A percentile compares a stretch with the other conserved stretches of the same genome.
Evolutionary conservation across 306 rosid species (phyloP).

Genomic region (Myrica gale): DNA sequence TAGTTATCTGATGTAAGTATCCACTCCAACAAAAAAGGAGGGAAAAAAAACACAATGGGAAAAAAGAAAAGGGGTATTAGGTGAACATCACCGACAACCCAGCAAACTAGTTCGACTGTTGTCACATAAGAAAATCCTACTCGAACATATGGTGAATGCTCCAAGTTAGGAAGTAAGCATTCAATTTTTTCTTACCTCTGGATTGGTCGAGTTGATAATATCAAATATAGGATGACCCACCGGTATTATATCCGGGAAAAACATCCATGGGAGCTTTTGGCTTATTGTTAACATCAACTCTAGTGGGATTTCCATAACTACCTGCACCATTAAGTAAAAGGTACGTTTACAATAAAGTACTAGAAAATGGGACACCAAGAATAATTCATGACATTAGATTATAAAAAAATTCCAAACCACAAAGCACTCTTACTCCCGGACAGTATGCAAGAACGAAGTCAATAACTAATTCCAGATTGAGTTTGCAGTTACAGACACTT

Average conservation of each 20-base stretch:
- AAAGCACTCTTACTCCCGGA: neutral
- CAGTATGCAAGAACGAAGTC: neutral
- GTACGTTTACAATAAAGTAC: conserved; percentile 10
- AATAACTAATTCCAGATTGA: neutral
- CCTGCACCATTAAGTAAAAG: conserved; percentile 45
- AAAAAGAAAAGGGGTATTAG: neutral
- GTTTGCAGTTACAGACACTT: conserved; percentile 1
- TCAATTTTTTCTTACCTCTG: conserved; percentile 55
- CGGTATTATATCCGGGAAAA: conserved; percentile 91
- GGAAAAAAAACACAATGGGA: neutral
- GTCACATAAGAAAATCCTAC: neutral
- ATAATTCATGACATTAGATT: neutral
- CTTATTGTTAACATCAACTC: conserved; percentile 88
- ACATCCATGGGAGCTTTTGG: conserved; percentile 95
- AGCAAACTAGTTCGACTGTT: neutral
- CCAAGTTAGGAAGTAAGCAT: neutral
- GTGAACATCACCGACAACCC: conserved; percentile 2
- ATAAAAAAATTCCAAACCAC: neutral
- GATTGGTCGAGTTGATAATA: conserved; percentile 83
- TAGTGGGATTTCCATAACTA: conserved; percentile 91
- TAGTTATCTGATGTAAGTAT: conserved; percentile 33
- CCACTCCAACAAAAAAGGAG: conserved; percentile 11
- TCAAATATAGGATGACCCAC: conserved; percentile 95
- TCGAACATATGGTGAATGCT: neutral
- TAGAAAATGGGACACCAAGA: conserved; percentile 1